Evolutionary conservation across 768 basidiomycete species (phyloP), one percentile per base, ranked within the genome.

Genomic region (Tremella yokohamensis): DNA sequence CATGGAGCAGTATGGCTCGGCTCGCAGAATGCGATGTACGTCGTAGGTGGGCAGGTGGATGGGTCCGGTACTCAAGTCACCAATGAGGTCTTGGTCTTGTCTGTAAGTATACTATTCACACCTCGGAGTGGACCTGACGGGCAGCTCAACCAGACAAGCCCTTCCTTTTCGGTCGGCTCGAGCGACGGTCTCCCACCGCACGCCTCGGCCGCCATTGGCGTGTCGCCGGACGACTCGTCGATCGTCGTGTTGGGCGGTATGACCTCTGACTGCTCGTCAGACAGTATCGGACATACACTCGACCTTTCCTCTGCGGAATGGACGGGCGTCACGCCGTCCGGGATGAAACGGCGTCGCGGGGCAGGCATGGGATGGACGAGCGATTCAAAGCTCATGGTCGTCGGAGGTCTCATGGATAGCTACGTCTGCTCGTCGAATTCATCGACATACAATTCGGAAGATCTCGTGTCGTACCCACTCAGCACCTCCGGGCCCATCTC

Each of bases 1-100:
- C 73, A 74, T 44, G 64, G 73, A 55, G 71, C 75, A 16, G 72
- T 73, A 18, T 75, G 72, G 57, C 69, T 73, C n/a, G 55, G 60
- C 7, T 58, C 63, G 1, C 57, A 69, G 40, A 53, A 69, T 42
- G 62, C 70, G 2, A 71, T 76, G 64, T 76, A 75, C 50, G 63
- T 73, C 29, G 62, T 75, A 26, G 75, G 75, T 40, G 75, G 75
- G 15, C 58, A 76, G 56, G 64, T 74, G 34, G 40, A 47, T 1
- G 47, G 57, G 2, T 52, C 61, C 8, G 60, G 61, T 7, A 60
- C 60, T 3, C 57, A 73, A 50, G 68, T 76, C 39, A 75, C 73
- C 54, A 76, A 76, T 49, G 75, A 76, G 40, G 72, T 76, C 15
- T 49, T 75, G 38, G 52, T 72, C 37, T 45, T 72, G n/a, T 59